These are phyloP conservation scores for Fusarium pseudograminearum DNA, from an alignment of 2,329 filamentous ascomycete genomes.

Conservation along the genomic window DNA sequence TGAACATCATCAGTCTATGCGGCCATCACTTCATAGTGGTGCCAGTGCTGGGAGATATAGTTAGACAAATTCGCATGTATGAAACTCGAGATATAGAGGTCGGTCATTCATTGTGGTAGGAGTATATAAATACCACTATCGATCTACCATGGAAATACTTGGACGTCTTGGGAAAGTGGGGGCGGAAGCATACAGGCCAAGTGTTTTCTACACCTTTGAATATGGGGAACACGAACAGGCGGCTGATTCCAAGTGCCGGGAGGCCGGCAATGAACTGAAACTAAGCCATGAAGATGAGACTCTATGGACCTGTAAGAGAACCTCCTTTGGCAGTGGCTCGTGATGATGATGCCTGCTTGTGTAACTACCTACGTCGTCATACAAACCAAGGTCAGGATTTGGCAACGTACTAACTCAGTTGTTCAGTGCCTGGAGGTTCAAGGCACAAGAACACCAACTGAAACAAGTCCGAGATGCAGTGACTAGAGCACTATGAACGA, in stretches of 20 bases:
- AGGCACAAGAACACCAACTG: constrained; percentile 2
- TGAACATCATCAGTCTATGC: constrained; percentile 6
- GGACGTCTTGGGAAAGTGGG: background rate
- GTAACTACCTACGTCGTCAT: background rate
- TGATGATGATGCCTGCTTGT: background rate
- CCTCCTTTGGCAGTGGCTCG: background rate
- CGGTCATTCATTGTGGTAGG: no score
- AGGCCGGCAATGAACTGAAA: constrained; percentile 20
- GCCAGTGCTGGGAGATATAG: background rate
- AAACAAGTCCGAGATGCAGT: constrained; percentile 5
- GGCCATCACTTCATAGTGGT: background rate
- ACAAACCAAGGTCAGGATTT: constrained; percentile 11
- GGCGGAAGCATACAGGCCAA: constrained; percentile 3
- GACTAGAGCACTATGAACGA: constrained; percentile 1
- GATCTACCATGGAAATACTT: no score
- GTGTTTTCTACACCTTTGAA: background rate
- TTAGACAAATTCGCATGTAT: background rate
- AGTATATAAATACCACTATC: no score
- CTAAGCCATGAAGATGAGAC: background rate
- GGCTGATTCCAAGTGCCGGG: constrained; percentile 11
- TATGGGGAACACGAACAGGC: constrained; percentile 8
- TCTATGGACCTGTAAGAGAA: background rate
- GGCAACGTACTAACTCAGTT: background rate
- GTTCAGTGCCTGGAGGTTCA: background rate
- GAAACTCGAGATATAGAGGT: background rate